Evolutionary conservation across 768 basidiomycete species (phyloP).

Genomic region (Paxillus rubicundulus): DNA sequence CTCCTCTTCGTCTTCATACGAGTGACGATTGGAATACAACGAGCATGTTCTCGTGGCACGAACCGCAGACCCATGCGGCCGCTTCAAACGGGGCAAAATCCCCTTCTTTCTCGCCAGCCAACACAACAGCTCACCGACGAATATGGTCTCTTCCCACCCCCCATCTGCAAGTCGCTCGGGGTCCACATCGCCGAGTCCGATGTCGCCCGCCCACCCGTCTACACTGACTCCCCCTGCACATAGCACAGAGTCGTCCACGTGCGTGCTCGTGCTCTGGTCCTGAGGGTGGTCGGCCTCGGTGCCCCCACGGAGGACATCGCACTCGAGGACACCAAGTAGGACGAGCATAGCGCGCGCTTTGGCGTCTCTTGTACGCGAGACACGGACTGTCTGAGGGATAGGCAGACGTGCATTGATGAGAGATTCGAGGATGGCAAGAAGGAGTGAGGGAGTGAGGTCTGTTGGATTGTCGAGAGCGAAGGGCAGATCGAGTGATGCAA

Average conservation of each 20-base stretch:
- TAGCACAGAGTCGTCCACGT: constrained; percentile 28
- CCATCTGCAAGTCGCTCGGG: constrained; percentile 63
- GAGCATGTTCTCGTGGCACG: constrained; percentile 9
- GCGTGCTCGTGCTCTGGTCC: not conserved
- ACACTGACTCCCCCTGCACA: constrained; percentile 25
- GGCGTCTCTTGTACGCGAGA: constrained; percentile 34
- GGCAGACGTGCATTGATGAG: constrained; percentile 56
- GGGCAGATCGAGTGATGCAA: constrained; percentile 43
- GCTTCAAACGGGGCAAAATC: constrained; percentile 20
- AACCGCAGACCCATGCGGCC: not conserved
- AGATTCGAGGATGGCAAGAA: constrained; percentile 68
- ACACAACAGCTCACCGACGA: constrained; percentile 64
- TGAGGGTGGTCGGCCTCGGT: constrained; percentile 43
- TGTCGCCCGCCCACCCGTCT: constrained; percentile 41
- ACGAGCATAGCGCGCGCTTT: constrained; percentile 70
- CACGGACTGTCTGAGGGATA: constrained; percentile 33
- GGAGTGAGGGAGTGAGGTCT: constrained; percentile 70
- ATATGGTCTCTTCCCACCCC: constrained; percentile 63
- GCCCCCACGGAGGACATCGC: constrained; percentile 56
- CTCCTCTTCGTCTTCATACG: constrained; percentile 17
- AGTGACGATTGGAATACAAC: constrained; percentile 18
- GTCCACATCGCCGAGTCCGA: constrained; percentile 65
- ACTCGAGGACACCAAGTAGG: constrained; percentile 70
- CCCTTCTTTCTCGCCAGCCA: constrained; percentile 58
- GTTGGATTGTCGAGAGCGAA: constrained; percentile 46